Percentiles rank a stretch among this genome's conserved stretches.
Conservation (phyloP, 2,329 filamentous ascomycete species). For the Scopulariopsis brevicaulis region DNA sequence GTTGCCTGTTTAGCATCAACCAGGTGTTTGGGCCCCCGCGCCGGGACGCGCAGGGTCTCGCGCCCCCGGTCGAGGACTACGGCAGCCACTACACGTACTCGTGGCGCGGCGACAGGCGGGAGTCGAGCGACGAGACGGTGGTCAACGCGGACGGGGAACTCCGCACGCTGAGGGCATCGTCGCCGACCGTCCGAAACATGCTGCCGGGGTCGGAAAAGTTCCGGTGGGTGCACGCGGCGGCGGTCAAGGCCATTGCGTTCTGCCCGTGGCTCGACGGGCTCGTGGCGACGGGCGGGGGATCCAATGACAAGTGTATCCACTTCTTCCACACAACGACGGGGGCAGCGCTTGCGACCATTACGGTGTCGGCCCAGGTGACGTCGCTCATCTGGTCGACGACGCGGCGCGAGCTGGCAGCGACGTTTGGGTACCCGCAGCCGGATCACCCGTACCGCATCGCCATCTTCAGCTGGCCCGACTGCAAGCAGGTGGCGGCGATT, state of each 20-base stretch:
- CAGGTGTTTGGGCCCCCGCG: constrained; percentile 27
- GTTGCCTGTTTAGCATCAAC: constrained; percentile 65
- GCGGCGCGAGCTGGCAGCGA: constrained; percentile 78
- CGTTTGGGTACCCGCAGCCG: constrained; percentile 86
- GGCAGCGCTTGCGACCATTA: constrained; percentile 76
- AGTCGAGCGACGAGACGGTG: constrained; percentile 9
- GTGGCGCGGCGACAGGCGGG: not conserved
- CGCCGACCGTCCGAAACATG: constrained; percentile 32
- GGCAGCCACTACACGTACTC: not conserved
- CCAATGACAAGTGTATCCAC: constrained; percentile 89
- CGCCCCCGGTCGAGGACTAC: not conserved
- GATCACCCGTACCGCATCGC: constrained; percentile 84
- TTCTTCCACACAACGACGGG: constrained; percentile 87
- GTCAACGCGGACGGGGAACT: constrained; percentile 12
- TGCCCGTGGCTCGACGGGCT: constrained; percentile 87
- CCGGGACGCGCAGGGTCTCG: constrained; percentile 1
- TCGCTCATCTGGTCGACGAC: constrained; percentile 83
- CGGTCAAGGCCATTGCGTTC: constrained; percentile 94
- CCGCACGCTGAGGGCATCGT: constrained; percentile 15
- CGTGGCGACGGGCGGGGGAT: constrained; percentile 83
- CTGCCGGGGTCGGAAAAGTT: constrained; percentile 51
- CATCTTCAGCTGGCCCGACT: constrained; percentile 90
- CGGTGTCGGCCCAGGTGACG: constrained; percentile 87
- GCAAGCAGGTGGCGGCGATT: constrained; percentile 72
- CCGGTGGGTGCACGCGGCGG: constrained; percentile 69